Conservation (phyloP, 1,284 basidiomycete genomes). For the Mixia osmundae region DNA sequence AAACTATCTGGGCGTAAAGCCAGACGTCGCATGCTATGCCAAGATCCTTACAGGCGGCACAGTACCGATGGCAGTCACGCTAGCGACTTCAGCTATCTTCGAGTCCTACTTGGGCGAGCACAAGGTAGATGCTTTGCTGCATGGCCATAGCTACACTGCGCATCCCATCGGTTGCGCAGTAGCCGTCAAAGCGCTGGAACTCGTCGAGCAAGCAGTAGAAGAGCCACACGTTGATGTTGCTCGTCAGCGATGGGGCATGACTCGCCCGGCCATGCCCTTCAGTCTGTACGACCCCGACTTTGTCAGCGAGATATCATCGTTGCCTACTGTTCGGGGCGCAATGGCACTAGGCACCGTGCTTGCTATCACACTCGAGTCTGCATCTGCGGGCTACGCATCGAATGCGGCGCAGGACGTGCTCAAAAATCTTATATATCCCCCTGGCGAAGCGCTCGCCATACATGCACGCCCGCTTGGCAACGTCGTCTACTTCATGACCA, state of each 20-base stretch:
- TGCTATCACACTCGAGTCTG: conserved; percentile 47
- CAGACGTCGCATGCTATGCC: conserved; percentile 76
- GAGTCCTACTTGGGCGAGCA: conserved; percentile 45
- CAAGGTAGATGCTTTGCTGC: conserved; percentile 67
- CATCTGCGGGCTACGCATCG: conserved; percentile 43
- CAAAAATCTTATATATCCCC: conserved; percentile 6
- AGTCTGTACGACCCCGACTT: conserved; percentile 69
- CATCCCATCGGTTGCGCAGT: conserved; percentile 79
- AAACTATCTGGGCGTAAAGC: conserved; percentile 40
- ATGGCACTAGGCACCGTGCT: conserved; percentile 81
- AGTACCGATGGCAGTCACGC: conserved; percentile 61
- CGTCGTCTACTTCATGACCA: conserved; percentile 84
- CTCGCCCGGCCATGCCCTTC: conserved; percentile 34
- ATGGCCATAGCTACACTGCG: conserved; percentile 88
- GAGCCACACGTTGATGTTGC: too few relatives aligned
- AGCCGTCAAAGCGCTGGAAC: conserved; percentile 50
- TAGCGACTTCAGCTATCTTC: conserved; percentile 60
- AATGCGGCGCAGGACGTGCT: conserved; percentile 41
- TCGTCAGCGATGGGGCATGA: too few relatives aligned
- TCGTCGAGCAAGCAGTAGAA: conserved; percentile 30
- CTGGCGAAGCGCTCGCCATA: conserved; percentile 25
- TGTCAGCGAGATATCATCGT: conserved; percentile 36
- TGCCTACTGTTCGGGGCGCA: conserved; percentile 38
- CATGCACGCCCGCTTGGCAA: conserved; percentile 79
- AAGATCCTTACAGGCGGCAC: conserved; percentile 88